Evolutionary conservation across 108 stramenopile species (phyloP), one percentile per base, ranked within the genome.

Genomic region (Cyclotella cryptica): DNA sequence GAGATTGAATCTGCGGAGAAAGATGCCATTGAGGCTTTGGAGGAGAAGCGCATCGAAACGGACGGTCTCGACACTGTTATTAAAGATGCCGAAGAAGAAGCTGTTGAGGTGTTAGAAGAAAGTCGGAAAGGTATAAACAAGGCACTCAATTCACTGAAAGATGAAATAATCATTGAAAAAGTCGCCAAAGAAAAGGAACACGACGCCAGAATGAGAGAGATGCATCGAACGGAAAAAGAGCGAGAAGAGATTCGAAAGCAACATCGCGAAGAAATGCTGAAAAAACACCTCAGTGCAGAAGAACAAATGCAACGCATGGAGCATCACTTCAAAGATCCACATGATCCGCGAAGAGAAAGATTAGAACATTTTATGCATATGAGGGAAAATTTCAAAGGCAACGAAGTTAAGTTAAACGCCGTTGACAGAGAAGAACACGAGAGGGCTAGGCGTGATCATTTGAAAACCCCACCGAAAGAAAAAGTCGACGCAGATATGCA

Each of bases 21-120:
- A 52, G 80, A 81, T 59, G 80, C 51, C 10, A 62, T 81, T 26
- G 49, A 55, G 22, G 80, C 80, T 0, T 42, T 81, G 51, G 80
- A 81, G 53, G 80, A 81, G 29, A 75, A 75, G 27, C 67, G 80
- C 10, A 45, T 67, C 15, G 74, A 81, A 58, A 64, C 28, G 9
- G 65, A 79, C 27, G 68, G 47, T n/a, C 21, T 39, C n/a, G 58
- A 27, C 7, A 24, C 53, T 14, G 64, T 47, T 22, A 66, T 79
- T n/a, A 71, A 66, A 42, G 65, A 72, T n/a, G 80, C 74, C 1
- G 80, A 81, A 71, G 62, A 75, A 45, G 69, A 75, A 19, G 55
- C 75, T 29, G 80, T 81, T 43, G 39, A 75, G 53, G 29, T 13
- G 45, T 10, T 71, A 63, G 68, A 66, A 27, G 63, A 59, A 0